Evolutionary conservation across 1,139 yeast species (phyloP).

Genomic region (Geotrichum siamense): DNA sequence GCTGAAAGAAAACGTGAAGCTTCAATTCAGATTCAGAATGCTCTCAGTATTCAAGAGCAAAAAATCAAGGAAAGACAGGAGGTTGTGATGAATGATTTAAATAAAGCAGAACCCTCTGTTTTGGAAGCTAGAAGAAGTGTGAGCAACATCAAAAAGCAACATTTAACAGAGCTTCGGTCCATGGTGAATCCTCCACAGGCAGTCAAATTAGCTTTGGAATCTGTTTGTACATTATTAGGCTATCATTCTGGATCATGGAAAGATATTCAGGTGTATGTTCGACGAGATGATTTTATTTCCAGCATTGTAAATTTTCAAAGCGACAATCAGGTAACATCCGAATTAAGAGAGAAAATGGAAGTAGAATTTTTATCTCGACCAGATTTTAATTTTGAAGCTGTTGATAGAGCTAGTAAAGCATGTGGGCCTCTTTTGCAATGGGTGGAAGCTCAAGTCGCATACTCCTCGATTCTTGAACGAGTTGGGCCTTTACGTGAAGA

Average conservation of each 20-base stretch:
- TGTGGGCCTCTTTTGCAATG: slow-evolving; percentile 89
- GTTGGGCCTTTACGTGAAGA: slow-evolving; percentile 73
- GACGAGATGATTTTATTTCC: slow-evolving; percentile 83
- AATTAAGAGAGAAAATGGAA: slow-evolving; percentile 52
- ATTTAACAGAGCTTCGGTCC: slow-evolving; percentile 79
- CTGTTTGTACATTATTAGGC: slow-evolving; percentile 78
- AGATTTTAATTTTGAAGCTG: slow-evolving; percentile 64
- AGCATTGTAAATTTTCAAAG: slow-evolving; percentile 71
- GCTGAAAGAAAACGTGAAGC: slow-evolving; percentile 88
- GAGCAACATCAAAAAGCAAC: slow-evolving; percentile 85
- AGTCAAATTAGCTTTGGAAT: slow-evolving; percentile 77
- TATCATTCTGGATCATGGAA: slow-evolving; percentile 66
- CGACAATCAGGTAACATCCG: slow-evolving; percentile 49
- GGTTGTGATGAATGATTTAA: slow-evolving; percentile 56
- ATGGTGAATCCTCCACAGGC: slow-evolving; percentile 90
- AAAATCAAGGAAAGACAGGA: slow-evolving; percentile 51
- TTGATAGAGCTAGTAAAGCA: slow-evolving; percentile 86
- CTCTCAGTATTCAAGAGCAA: slow-evolving; percentile 59
- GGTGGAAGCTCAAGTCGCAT: slow-evolving; percentile 80
- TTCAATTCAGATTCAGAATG: slow-evolving; percentile 66
- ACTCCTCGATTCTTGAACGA: slow-evolving; percentile 58
- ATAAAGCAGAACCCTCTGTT: slow-evolving; percentile 76
- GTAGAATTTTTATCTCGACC: slow-evolving; percentile 52
- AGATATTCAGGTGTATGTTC: slow-evolving; percentile 71
- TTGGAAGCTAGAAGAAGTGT: slow-evolving; percentile 81